phyloP scores from a whole-genome alignment of 148 eudicot genomes.

The Rhododendron williamsianum region DNA sequence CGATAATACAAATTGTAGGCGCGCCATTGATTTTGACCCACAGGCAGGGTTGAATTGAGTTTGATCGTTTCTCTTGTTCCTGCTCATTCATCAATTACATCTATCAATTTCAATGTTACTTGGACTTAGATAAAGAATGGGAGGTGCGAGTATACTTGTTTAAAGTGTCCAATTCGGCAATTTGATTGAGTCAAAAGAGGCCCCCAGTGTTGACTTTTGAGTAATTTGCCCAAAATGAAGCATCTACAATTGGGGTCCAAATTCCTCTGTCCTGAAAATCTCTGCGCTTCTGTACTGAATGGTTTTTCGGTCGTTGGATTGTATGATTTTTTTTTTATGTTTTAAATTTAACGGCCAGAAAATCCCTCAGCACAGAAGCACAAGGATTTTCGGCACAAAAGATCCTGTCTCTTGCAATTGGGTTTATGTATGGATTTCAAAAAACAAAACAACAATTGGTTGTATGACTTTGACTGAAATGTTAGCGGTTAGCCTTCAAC shows the following conservation, averaged over 20 bases:
- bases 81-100: background rate
- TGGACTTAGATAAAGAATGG: background rate
- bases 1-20: no score
- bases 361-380: no score
- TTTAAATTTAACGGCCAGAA: no score
- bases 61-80: background rate
- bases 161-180: background rate
- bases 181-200: background rate
- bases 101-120: background rate
- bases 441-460: background rate
- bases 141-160: background rate
- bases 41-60: no score
- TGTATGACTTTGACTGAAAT: background rate
- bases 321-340: no score
- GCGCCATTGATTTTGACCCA: no score
- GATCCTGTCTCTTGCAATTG: no score
- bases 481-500: background rate
- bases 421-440: no score
- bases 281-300: no score
- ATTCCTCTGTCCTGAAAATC: no score
- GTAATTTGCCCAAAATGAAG: background rate
- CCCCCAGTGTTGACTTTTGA: background rate
- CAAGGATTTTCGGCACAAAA: no score
- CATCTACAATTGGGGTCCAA: background rate
- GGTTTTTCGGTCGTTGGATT: no score